Base-by-base conservation (phyloP, 2,329 filamentous ascomycete genomes). In the Claviceps sp. region DNA sequence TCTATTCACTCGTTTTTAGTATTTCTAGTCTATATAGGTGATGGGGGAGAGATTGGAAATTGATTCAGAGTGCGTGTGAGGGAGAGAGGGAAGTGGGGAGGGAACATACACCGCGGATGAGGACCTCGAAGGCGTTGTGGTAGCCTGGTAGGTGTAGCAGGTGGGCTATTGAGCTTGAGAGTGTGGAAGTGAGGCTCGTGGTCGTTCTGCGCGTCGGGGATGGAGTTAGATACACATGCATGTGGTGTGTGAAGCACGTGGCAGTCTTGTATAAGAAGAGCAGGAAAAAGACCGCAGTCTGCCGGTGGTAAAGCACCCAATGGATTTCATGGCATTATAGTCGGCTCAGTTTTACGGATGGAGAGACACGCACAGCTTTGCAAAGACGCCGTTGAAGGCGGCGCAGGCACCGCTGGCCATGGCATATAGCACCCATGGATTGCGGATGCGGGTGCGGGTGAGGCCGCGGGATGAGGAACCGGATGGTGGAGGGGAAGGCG, bases 351-450 rank as follows among this genome's bases (percentile, higher is more conserved):
- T 34, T 34, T 34, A 34, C 30, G 30, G 30, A 34, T 34, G 30
- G 10, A 34, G 10, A 34, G 30, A 42, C 30, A 73, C 80, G 61
- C 70, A 87, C 84, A 93, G 71, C 68, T 91, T 93, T 0, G 87
- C 87, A 71, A 91, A 89, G 5, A 87, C 82, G 54, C 87, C 87
- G 60, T 93, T 93, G 59, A 87, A 83, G 22, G 87, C 85, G 37
- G 87, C 87, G 61, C 85, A 90, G 50, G 78, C 81, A 56, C 87
- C 87, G 62, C 84, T 88, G 48, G 83, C 80, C 43, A 90, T 65
- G 43, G 87, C 85, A 56, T 85, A 76, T 49, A 83, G 69, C 56
- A 91, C 76, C 82, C 82, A 85, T 57, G 77, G 74, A 30, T 63
- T 58, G 14, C 60, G 62, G 30, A 57, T 70, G 59, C 60, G 67